Base-by-base conservation (phyloP, 1,284 basidiomycete species). In the Tilletia walkeri region DNA sequence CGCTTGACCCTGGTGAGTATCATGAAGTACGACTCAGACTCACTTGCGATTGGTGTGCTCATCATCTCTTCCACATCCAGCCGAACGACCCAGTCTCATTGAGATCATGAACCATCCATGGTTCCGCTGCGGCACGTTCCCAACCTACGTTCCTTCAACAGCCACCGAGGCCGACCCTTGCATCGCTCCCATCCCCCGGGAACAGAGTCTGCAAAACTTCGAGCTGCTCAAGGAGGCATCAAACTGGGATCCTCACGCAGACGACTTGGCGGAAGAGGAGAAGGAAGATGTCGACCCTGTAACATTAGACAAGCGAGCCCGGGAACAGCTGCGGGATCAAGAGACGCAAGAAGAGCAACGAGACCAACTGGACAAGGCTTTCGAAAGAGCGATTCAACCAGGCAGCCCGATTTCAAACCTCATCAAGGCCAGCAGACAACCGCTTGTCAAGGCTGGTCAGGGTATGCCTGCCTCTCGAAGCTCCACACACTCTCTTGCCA, bases 381-480 rank as follows among this genome's bases (percentile, higher is more conserved):
- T 96, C 89, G 90, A 93, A 85, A 90, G 91, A 78, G 96, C 94
- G 1, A 92, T 98, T 3, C 92, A 95, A 82, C 96, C 95, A 3
- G 94, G 93, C 67, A 92, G 90, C 75, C 95, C 96, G 0, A 95
- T 99, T 72, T 93, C 93, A 24, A 93, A 92, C 4, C 86, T 99
- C 67, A 88, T 99, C 79, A 85, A 86, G 80, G 78, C 79, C 16
- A 78, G 80, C 54, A 70, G 77, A 36, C 79, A 81, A 69, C 79
- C 80, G 34, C 70, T 82, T 24, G 59, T 63, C 59, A 63, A 63
- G 59, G 59, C 59, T 39, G 59, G 59, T 9, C 59, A 63, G 5
- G 41, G 6, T 45, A 63, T 63, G 59, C 59, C 59, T 18, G 12
- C 34, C 5, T 38, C 59, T 38, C 59, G 59, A 75, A 79, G 69